Evolutionary conservation across 306 rosid genomes (phyloP).

Genomic region (Fragaria ananassa): DNA sequence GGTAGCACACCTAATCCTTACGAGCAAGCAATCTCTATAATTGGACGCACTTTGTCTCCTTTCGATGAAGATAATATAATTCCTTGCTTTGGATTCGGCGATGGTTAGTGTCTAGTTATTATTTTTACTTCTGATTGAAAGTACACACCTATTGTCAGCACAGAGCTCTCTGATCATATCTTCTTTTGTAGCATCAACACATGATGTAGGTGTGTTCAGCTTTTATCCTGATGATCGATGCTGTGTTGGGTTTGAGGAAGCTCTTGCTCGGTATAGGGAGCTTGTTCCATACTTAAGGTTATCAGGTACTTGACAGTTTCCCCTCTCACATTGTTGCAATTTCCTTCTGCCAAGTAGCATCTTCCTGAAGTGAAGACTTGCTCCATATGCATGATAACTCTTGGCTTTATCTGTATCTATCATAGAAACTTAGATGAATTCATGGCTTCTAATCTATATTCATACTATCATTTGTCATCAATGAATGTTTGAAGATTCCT

Average conservation of each 20-base stretch:
- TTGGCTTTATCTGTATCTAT: background rate
- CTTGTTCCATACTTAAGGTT: conserved; percentile 69
- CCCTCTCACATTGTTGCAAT: conserved; percentile 6
- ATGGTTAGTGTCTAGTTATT: conserved; percentile 51
- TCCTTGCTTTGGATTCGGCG: conserved; percentile 97
- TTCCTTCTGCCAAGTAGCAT: background rate
- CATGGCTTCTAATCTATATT: background rate
- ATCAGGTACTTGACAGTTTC: conserved; percentile 56
- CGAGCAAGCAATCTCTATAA: conserved; percentile 90
- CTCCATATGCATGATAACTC: background rate
- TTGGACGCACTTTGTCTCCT: conserved; percentile 78
- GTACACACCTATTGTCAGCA: conserved; percentile 9
- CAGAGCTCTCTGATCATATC: conserved; percentile 18
- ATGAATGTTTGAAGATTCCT: background rate
- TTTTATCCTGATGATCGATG: conserved; percentile 49
- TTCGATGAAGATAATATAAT: conserved; percentile 94
- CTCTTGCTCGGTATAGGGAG: conserved; percentile 70
- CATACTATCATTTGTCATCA: background rate
- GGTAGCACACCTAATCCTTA: conserved; percentile 81
- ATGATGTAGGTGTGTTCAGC: conserved; percentile 65
- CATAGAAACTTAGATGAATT: background rate
- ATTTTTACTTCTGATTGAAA: conserved; percentile 18
- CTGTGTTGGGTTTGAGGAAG: conserved; percentile 88
- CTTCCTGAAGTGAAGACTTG: background rate
- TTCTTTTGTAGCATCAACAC: conserved; percentile 66